Percentiles rank a stretch among this genome's conserved stretches.
Evolutionary conservation across 139 green algal species (phyloP).

Genomic region (Chlorella sp.): DNA sequence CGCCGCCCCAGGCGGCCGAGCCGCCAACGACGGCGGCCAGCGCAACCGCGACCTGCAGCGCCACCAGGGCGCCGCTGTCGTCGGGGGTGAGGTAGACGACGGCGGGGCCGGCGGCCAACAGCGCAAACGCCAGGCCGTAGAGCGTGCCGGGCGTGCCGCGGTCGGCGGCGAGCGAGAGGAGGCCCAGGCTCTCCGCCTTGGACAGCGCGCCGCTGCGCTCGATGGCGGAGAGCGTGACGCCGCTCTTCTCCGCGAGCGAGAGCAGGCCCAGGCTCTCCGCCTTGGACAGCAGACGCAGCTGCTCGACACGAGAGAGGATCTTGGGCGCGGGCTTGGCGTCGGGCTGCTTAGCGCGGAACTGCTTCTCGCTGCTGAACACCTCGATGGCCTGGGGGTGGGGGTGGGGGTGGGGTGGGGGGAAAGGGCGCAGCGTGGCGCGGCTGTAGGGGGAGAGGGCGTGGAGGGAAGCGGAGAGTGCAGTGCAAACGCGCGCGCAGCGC

Average conservation of each 20-base stretch:
- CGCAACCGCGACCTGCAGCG: constrained; percentile 43
- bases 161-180: constrained; percentile 57
- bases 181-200: constrained; percentile 67
- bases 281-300: constrained; percentile 66
- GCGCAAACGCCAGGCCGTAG: constrained; percentile 37
- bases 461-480: too few relatives aligned
- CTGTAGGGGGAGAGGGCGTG: too few relatives aligned
- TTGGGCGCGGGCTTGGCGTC: constrained; percentile 28
- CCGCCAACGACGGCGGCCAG: constrained; percentile 43
- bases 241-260: constrained; percentile 57
- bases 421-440: too few relatives aligned
- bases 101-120: constrained; percentile 49
- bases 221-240: constrained; percentile 73
- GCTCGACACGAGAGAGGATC: constrained; percentile 45
- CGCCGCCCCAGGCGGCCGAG: constrained; percentile 55
- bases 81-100: constrained; percentile 60
- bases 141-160: constrained; percentile 49
- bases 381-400: constrained; percentile 25
- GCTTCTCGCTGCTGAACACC: constrained; percentile 41
- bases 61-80: constrained; percentile 40
- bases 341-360: constrained; percentile 40
- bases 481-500: not conserved
- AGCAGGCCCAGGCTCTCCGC: constrained; percentile 71
- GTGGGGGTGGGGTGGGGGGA: not conserved
- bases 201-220: constrained; percentile 72